Base-by-base conservation (phyloP, 2,329 filamentous ascomycete genomes). In the Penicillium sp. region DNA sequence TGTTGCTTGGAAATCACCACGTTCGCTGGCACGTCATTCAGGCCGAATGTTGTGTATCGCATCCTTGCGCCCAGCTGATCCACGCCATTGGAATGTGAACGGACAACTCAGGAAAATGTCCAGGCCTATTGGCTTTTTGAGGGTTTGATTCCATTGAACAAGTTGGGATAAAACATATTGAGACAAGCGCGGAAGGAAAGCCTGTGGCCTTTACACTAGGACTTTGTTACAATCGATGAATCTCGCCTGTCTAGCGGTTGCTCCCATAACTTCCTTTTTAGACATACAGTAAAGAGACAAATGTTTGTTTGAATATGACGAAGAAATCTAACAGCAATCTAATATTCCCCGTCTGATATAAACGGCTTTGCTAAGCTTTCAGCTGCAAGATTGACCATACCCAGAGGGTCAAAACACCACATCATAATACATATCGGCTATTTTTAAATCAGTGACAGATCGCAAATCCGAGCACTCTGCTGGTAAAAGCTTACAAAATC, bases 1-100 rank as follows among this genome's bases (percentile, higher is more conserved):
- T 11, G 49, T 43, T 62, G 57, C 52, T 61, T 60, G 57, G 55
- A 59, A 59, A 64, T 60, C 57, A 63, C 19, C 40, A 32, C 38
- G 10, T 36, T 47, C 30, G 29, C 56, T 48, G 61, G 66, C 67
- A 69, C 67, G 67, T 59, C 66, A 70, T 70, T 60, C 49, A 35
- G 44, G 59, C 53, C 58, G 48, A 51, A 58, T 61, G 55, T 67
- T 64, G 60, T 60, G 63, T 62, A 35, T 59, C 53, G 29, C 29
- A 34, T 48, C 51, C 55, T 58, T 62, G 61, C 59, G 51, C 56
- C 9, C 29, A 7, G 26, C 44, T 49, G 32, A 38, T 42, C 30
- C n/a, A 27, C 23, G 32, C 26, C 29, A 47, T 47, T 19, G 50
- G 36, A 47, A 48, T 48, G 36, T 30, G 50, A 41, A 32, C 18